Evolutionary conservation across 2,329 filamentous ascomycete species (phyloP).

Genomic region (Neonectria hederae): DNA sequence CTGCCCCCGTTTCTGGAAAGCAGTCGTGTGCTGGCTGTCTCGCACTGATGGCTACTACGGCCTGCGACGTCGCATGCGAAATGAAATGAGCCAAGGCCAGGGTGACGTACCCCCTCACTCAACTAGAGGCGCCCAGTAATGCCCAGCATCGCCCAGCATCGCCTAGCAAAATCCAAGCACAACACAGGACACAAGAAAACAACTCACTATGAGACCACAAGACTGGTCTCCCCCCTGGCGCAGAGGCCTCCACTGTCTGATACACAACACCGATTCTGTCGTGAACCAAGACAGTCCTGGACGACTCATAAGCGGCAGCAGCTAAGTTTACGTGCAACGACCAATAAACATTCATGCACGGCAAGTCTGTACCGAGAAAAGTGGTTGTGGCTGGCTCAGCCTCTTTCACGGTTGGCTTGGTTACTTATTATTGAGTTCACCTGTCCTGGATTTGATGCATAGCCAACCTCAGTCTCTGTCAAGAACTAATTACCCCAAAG

Average conservation of each 20-base stretch:
- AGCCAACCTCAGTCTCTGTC: background rate
- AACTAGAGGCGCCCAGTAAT: background rate
- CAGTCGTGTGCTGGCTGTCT: conserved; percentile 13
- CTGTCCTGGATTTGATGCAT: background rate
- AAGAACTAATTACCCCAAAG: background rate
- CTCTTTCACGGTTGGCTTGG: background rate
- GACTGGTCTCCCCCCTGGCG: background rate
- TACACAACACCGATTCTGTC: background rate
- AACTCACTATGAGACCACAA: background rate
- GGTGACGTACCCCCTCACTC: background rate
- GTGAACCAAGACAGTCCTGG: background rate
- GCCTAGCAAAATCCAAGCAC: background rate
- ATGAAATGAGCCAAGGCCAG: conserved; percentile 9
- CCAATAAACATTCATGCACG: background rate
- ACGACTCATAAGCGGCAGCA: too few relatives aligned
- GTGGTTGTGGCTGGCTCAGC: background rate
- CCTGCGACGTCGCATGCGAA: conserved; percentile 12
- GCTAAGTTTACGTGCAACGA: too few relatives aligned
- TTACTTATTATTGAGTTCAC: background rate
- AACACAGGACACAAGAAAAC: background rate
- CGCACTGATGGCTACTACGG: background rate
- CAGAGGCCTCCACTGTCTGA: background rate
- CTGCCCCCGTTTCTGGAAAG: conserved; percentile 4
- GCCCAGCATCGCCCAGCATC: background rate
- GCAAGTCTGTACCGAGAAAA: background rate